phyloP scores from a whole-genome alignment of 23 red algal genomes.

The Gracilaria caudata region DNA sequence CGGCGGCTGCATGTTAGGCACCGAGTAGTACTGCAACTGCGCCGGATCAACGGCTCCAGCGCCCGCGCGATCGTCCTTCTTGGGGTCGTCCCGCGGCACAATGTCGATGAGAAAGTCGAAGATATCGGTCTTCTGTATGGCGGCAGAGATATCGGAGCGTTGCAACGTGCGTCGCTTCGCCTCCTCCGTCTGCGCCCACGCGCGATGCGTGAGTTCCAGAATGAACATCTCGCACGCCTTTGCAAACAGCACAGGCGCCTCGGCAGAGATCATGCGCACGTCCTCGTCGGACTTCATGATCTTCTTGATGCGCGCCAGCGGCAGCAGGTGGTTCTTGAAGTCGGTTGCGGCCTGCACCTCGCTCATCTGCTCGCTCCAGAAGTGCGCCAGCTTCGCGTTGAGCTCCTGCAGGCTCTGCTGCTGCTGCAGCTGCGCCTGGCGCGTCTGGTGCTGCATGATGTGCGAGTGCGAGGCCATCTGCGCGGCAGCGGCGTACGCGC shows the following conservation, averaged over 20 bases:
- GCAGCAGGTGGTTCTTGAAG: slow-evolving; percentile 98
- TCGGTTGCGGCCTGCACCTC: slow-evolving; percentile 87
- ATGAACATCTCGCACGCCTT: slow-evolving; percentile 99
- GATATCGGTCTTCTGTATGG: slow-evolving; percentile 99
- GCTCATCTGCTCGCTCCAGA: slow-evolving; percentile 84
- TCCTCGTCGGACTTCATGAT: slow-evolving; percentile 99
- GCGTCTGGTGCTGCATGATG: slow-evolving; percentile 65
- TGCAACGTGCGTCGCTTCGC: slow-evolving; percentile 94
- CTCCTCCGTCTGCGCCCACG: slow-evolving; percentile 98
- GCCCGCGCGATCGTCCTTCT: slow-evolving; percentile 70
- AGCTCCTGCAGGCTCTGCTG: slow-evolving; percentile 78
- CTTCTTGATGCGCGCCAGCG: slow-evolving; percentile 99
- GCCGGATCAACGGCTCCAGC: slow-evolving; percentile 40
- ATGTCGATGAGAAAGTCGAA: slow-evolving; percentile 99
- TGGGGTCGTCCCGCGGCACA: slow-evolving; percentile 89
- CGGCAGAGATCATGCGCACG: slow-evolving; percentile 98
- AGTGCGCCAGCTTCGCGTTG: slow-evolving; percentile 70
- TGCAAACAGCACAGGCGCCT: slow-evolving; percentile 96
- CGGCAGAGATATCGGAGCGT: slow-evolving; percentile 89
- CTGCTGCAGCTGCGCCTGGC: slow-evolving; percentile 62
- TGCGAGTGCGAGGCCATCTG: slow-evolving; percentile 56
- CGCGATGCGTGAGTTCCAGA: slow-evolving; percentile 92
- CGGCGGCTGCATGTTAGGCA: slow-evolving; percentile 40
- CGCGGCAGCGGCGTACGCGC: slow-evolving; percentile 35
- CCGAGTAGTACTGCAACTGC: slow-evolving; percentile 44